phyloP scores from a whole-genome alignment of 345 rosid species.

The Populus davidiana region DNA sequence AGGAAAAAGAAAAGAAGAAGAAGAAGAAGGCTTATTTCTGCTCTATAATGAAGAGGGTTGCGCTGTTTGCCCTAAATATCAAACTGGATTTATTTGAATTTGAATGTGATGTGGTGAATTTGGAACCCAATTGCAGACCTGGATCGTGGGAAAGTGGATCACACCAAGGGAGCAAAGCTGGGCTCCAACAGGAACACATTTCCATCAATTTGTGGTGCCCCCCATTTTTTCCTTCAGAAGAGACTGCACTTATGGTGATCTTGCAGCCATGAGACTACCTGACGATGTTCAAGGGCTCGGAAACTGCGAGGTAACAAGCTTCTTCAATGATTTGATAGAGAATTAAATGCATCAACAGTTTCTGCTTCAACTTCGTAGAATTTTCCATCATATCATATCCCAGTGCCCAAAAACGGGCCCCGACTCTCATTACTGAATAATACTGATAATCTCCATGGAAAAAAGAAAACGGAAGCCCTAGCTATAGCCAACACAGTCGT shows the following conservation, averaged over 20 bases:
- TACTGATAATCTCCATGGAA: no score
- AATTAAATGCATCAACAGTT: no score
- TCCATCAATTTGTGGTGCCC: slow-evolving; percentile 98
- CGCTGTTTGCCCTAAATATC: neutral
- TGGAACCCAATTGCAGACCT: slow-evolving; percentile 45
- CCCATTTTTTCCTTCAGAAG: slow-evolving; percentile 69
- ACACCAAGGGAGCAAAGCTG: slow-evolving; percentile 85
- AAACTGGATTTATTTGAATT: neutral
- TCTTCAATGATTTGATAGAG: no score
- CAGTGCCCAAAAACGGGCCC: no score
- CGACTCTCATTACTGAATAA: no score
- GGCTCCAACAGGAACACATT: slow-evolving; percentile 92
- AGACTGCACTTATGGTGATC: slow-evolving; percentile 87
- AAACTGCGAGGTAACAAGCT: slow-evolving; percentile 63
- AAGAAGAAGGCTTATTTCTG: no score
- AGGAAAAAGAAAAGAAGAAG: no score
- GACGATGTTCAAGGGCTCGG: slow-evolving; percentile 87
- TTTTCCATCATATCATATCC: no score
- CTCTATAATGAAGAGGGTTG: neutral
- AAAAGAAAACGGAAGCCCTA: no score
- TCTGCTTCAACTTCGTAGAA: no score
- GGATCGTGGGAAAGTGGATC: slow-evolving; percentile 99
- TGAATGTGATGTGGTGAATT: neutral
- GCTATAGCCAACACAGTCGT: no score
- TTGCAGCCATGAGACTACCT: slow-evolving; percentile 97